A percentile compares a stretch with the other conserved stretches of the same genome.
Conservation (phyloP, 1,284 basidiomycete genomes). For the Trametes versicolor region DNA sequence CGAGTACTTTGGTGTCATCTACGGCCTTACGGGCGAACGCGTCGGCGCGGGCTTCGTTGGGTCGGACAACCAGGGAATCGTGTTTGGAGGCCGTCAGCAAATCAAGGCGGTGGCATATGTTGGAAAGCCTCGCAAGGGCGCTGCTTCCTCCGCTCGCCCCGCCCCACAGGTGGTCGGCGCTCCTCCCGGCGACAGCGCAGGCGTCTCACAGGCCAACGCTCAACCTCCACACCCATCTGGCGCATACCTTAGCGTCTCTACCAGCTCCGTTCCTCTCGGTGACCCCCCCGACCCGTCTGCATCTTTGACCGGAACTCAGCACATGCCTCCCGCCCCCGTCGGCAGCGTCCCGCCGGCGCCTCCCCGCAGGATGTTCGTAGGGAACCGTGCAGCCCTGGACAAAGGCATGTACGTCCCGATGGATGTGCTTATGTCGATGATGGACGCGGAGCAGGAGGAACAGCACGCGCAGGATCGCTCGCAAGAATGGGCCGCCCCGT, state of each 20-base stretch:
- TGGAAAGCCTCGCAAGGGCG: slow-evolving; percentile 17
- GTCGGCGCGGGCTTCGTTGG: slow-evolving; percentile 36
- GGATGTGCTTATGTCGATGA: slow-evolving; percentile 16
- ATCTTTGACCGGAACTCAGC: background rate
- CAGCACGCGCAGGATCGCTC: background rate
- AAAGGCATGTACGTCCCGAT: slow-evolving; percentile 23
- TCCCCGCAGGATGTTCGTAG: slow-evolving; percentile 23
- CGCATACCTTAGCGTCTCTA: background rate
- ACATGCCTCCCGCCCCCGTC: background rate
- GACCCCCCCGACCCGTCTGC: background rate
- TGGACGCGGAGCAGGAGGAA: slow-evolving; percentile 8
- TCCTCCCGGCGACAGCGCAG: background rate
- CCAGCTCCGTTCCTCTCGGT: background rate
- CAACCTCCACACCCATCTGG: background rate
- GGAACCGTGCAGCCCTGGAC: slow-evolving; percentile 23
- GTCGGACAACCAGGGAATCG: slow-evolving; percentile 24
- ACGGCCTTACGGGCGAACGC: slow-evolving; percentile 33
- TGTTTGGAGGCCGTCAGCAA: slow-evolving; percentile 1
- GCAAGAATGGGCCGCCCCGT: slow-evolving; percentile 7
- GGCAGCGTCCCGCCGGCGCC: background rate
- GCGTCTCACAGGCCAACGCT: background rate
- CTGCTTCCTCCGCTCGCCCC: background rate
- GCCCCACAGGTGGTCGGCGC: background rate
- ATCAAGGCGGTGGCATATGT: slow-evolving; percentile 25
- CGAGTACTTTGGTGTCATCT: slow-evolving; percentile 36